Conservation (phyloP, 2,329 filamentous ascomycete species). For the Xylaria multiplex region DNA sequence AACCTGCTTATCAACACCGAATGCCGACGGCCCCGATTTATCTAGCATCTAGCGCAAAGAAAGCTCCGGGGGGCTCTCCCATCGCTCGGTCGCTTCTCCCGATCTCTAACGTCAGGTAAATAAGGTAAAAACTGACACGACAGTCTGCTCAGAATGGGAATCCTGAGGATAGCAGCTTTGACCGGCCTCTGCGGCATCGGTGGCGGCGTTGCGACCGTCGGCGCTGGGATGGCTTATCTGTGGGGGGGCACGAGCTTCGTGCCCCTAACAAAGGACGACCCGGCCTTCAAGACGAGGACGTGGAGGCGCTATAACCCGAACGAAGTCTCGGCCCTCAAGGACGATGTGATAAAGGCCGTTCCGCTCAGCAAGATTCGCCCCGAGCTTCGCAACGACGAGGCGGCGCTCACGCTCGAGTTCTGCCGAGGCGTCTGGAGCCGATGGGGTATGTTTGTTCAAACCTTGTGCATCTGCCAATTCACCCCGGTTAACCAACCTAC, state of each 20-base stretch:
- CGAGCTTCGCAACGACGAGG: constrained; percentile 69
- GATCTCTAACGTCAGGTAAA: not conserved
- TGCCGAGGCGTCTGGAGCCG: constrained; percentile 75
- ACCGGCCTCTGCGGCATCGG: constrained; percentile 57
- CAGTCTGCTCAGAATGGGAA: constrained; percentile 56
- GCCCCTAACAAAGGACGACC: constrained; percentile 67
- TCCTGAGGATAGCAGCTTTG: constrained; percentile 57
- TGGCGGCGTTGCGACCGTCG: constrained; percentile 60
- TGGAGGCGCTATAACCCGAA: constrained; percentile 71
- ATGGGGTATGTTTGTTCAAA: constrained; percentile 61
- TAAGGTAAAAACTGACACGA: not conserved
- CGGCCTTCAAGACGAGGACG: constrained; percentile 66
- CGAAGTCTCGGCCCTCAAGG: constrained; percentile 70
- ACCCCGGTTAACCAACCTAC: not conserved
- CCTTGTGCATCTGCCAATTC: not conserved
- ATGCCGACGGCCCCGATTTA: constrained; percentile 36
- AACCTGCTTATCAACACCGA: not conserved
- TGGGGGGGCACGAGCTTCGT: constrained; percentile 66
- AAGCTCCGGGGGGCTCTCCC: not conserved
- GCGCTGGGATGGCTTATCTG: constrained; percentile 61
- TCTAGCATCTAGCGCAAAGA: constrained; percentile 12
- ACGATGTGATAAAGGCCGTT: constrained; percentile 71
- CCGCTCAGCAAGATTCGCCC: constrained; percentile 72
- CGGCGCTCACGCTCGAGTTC: constrained; percentile 69
- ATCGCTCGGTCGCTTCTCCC: not conserved